These are phyloP conservation scores for Xylaria curta DNA, from an alignment of 495 filamentous ascomycete species.

Conservation along the genomic window DNA sequence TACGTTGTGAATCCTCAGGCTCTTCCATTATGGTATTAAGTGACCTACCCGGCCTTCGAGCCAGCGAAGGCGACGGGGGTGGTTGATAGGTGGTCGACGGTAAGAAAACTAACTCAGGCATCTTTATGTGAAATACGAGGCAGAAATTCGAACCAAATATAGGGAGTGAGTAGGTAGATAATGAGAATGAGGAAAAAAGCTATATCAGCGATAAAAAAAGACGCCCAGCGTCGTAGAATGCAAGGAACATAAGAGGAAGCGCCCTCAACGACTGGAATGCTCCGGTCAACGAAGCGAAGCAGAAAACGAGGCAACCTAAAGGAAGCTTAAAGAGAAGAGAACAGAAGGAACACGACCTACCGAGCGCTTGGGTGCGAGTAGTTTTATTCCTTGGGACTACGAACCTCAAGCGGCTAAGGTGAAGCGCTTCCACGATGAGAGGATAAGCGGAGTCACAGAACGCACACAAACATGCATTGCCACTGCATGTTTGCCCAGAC, in stretches of 20 bases:
- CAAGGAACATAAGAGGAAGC: constrained; percentile 33
- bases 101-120: constrained; percentile 63
- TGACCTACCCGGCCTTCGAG: constrained; percentile 62
- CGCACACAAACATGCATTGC: constrained; percentile 32
- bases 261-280: constrained; percentile 51
- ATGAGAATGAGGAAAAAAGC: constrained; percentile 29
- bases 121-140: constrained; percentile 48
- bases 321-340: constrained; percentile 44
- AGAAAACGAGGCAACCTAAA: constrained; percentile 45
- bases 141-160: constrained; percentile 33
- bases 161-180: constrained; percentile 4
- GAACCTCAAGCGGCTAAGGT: constrained; percentile 40
- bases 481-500: constrained; percentile 33
- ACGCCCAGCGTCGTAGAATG: constrained; percentile 54
- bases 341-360: constrained; percentile 34
- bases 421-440: constrained; percentile 39
- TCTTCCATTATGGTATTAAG: constrained; percentile 90
- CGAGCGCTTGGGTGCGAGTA: constrained; percentile 36
- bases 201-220: constrained; percentile 36
- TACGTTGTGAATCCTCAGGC: constrained; percentile 41
- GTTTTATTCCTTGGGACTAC: constrained; percentile 40
- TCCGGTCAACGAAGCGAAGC: constrained; percentile 59
- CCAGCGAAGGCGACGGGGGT: constrained; percentile 73
- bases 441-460: constrained; percentile 31
- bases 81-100: constrained; percentile 63